Evolutionary conservation across 148 eudicot genomes (phyloP).

Genomic region (Cornus controversa): DNA sequence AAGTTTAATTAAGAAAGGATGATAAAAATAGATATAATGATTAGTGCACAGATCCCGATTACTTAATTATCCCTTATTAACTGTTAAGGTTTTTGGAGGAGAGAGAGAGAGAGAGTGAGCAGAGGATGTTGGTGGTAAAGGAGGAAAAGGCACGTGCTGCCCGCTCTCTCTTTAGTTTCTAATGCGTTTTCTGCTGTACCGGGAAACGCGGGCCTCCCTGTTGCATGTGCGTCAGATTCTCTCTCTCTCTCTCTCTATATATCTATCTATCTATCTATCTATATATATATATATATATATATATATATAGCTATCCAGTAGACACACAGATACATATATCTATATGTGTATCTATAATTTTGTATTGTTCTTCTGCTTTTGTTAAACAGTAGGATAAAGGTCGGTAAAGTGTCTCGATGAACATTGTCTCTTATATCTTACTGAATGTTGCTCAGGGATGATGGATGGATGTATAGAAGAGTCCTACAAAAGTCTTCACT

Average conservation of each 20-base stretch:
- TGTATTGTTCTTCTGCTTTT: neutral
- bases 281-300: too few relatives aligned
- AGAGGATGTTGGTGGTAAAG: slow-evolving; percentile 23
- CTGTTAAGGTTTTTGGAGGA: neutral
- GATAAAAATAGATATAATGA: slow-evolving; percentile 9
- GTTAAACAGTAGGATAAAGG: neutral
- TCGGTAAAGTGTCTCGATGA: neutral
- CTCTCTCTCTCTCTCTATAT: neutral
- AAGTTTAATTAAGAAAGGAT: neutral
- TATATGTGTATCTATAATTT: too few relatives aligned
- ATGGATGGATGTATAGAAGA: neutral
- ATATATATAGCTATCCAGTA: too few relatives aligned
- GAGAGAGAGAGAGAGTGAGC: slow-evolving; percentile 6
- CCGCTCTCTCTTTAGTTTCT: slow-evolving; percentile 2
- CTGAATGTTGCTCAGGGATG: neutral
- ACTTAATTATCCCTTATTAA: neutral
- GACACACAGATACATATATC: too few relatives aligned
- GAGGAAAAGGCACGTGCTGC: slow-evolving; percentile 43
- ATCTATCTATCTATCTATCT: too few relatives aligned
- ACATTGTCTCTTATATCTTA: neutral
- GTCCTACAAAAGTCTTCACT: too few relatives aligned
- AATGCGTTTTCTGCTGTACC: slow-evolving; percentile 21
- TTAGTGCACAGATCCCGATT: slow-evolving; percentile 46
- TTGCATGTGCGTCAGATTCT: slow-evolving; percentile 23
- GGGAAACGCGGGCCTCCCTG: slow-evolving; percentile 35